These are phyloP conservation scores for Trypanosoma mega DNA, from an alignment of 208 protist species.

Conservation along the genomic window DNA sequence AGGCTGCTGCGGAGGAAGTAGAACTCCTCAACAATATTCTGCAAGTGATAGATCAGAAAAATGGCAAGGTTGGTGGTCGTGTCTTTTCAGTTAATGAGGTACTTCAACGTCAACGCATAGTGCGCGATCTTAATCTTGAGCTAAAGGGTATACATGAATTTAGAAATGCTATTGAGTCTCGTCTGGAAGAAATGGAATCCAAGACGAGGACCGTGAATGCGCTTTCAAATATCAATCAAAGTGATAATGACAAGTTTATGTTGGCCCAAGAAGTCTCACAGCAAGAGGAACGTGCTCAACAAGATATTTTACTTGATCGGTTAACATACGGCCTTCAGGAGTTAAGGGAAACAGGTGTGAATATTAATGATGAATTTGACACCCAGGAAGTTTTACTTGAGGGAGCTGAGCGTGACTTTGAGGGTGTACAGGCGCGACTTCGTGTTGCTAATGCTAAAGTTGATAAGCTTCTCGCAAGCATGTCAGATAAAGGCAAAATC, in stretches of 20 bases:
- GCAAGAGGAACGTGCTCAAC: constrained; percentile 52
- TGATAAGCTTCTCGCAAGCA: constrained; percentile 76
- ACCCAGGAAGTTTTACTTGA: constrained; percentile 67
- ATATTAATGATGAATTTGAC: constrained; percentile 75
- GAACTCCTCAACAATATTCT: constrained; percentile 54
- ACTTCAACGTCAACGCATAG: constrained; percentile 67
- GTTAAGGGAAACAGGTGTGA: constrained; percentile 72
- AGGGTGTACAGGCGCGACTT: constrained; percentile 61
- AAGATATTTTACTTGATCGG: constrained; percentile 78
- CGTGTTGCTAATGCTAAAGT: constrained; percentile 76
- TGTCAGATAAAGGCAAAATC: constrained; percentile 83
- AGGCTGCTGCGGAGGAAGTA: constrained; percentile 54
- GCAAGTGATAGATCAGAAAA: constrained; percentile 57
- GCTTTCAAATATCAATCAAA: not conserved
- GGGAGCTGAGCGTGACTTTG: constrained; percentile 62
- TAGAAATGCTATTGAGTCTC: constrained; percentile 24
- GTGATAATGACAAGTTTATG: constrained; percentile 45
- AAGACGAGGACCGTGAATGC: not conserved
- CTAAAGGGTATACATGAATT: constrained; percentile 38
- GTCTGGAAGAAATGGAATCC: constrained; percentile 9
- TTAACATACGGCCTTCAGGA: constrained; percentile 76
- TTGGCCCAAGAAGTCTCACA: constrained; percentile 58
- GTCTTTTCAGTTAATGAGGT: constrained; percentile 85
- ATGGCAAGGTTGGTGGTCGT: constrained; percentile 64
- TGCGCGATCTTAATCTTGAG: constrained; percentile 57